Evolutionary conservation across 2,329 filamentous ascomycete species (phyloP).

Genomic region (Graphium sp.): DNA sequence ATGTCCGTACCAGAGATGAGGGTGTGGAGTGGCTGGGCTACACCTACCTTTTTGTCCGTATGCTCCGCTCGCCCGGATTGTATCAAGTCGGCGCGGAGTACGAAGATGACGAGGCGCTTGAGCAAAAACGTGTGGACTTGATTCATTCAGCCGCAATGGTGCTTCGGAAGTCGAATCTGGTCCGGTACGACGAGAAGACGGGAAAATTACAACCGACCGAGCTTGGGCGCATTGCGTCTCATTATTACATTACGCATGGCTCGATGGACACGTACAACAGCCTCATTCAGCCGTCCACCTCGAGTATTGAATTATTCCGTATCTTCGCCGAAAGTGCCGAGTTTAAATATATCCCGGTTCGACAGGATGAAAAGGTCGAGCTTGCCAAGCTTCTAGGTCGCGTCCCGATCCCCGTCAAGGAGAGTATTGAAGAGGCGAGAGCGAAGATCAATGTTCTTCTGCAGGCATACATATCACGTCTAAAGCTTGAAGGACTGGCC

Average conservation of each 20-base stretch:
- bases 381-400: slow-evolving; percentile 77
- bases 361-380: slow-evolving; percentile 94
- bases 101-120: slow-evolving; percentile 75
- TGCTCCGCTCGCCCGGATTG: slow-evolving; percentile 85
- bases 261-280: slow-evolving; percentile 97
- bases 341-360: slow-evolving; percentile 97
- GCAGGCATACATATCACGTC: slow-evolving; percentile 88
- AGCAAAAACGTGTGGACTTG: slow-evolving; percentile 95
- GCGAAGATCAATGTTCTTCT: slow-evolving; percentile 97
- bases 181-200: slow-evolving; percentile 91
- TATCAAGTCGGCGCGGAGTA: slow-evolving; percentile 96
- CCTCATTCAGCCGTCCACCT: slow-evolving; percentile 83
- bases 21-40: slow-evolving; percentile 99
- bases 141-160: slow-evolving; percentile 85
- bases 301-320: slow-evolving; percentile 88
- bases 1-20: slow-evolving; percentile 79
- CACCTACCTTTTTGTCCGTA: slow-evolving; percentile 93
- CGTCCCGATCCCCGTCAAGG: slow-evolving; percentile 93
- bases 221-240: slow-evolving; percentile 85
- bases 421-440: slow-evolving; percentile 90
- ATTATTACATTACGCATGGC: slow-evolving; percentile 94
- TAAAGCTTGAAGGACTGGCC: slow-evolving; percentile 85
- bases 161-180: slow-evolving; percentile 70
- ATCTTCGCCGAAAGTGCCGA: slow-evolving; percentile 92
- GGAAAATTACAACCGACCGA: slow-evolving; percentile 84